Evolutionary conservation across 805 yeast genomes (phyloP), one percentile per base, ranked within the genome.

Genomic region (Starmera dryadoides): DNA sequence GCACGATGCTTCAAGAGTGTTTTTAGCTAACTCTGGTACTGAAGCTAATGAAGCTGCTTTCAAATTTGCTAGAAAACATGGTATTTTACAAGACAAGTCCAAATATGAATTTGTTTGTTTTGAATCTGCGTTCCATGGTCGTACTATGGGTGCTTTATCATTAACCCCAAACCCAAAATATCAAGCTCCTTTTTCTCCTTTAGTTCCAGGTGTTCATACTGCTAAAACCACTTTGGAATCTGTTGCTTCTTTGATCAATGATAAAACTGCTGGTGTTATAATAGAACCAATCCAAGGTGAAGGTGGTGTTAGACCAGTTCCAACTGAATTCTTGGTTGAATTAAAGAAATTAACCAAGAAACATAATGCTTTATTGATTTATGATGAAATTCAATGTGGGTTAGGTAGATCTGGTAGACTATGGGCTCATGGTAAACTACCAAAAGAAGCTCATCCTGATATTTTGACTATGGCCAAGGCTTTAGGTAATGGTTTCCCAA

Each of bases 231-330:
- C 80, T 50, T 66, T 81, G 30, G 72, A 66, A 35, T 71, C 82
- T 18, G 81, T 87, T 10, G 71, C 76, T 46, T 55, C 62, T 7
- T 57, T 74, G 32, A 50, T 67, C 39, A 56, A 58, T 37, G 48
- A 63, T 6, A 60, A 64, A 33, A 69, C 70, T 30, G 86, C 95
- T 50, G 98, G 89, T 39, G 93, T 93, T 23, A 93, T 93, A 40
- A 80, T 93, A 30, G 98, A 93, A 64, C 98, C 98, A 18, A 81
- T 93, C 42, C 98, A 93, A 68, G 98, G 98, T 49, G 98, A 91
- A 66, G 98, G 98, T 42, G 98, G 98, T 41, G 81, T 91, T 16
- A 77, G 79, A 53, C 77, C 81, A 17, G 74, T 86, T 42, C 69
- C 74, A 30, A 49, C 62, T 0, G 85, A 79, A 33, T 88, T 86